Conservation (phyloP, 2,329 filamentous ascomycete genomes). For the Ustulina deusta region DNA sequence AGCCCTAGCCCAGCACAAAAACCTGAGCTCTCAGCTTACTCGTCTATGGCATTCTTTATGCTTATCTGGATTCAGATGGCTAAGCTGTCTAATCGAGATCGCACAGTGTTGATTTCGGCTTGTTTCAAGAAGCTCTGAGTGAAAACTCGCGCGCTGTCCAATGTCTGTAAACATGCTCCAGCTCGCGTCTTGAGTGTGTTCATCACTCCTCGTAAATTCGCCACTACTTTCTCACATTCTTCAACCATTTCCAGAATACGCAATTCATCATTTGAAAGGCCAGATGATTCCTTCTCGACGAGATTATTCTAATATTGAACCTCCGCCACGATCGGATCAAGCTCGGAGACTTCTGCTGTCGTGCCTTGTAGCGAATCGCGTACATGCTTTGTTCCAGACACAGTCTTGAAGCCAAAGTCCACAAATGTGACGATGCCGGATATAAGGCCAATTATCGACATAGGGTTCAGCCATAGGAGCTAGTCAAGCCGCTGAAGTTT, state of each 20-base stretch:
- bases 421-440: constrained; percentile 16
- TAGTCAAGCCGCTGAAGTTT: background rate
- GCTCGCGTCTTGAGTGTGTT: background rate
- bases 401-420: constrained; percentile 10
- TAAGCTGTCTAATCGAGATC: background rate
- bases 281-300: background rate
- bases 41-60: background rate
- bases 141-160: background rate
- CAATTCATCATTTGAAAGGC: background rate
- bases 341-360: background rate
- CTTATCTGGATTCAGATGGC: background rate
- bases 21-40: background rate
- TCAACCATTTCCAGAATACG: background rate
- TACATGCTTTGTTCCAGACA: background rate
- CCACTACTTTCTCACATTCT: background rate
- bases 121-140: background rate
- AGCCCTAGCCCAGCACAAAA: background rate
- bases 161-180: background rate
- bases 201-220: background rate
- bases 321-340: background rate
- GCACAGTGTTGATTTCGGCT: background rate
- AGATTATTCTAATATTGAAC: background rate
- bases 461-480: constrained; percentile 7
- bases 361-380: constrained; percentile 9
- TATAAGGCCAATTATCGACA: constrained; percentile 12